Evolutionary conservation across 2,329 filamentous ascomycete genomes (phyloP).

Genomic region (Talaromyces sp.): DNA sequence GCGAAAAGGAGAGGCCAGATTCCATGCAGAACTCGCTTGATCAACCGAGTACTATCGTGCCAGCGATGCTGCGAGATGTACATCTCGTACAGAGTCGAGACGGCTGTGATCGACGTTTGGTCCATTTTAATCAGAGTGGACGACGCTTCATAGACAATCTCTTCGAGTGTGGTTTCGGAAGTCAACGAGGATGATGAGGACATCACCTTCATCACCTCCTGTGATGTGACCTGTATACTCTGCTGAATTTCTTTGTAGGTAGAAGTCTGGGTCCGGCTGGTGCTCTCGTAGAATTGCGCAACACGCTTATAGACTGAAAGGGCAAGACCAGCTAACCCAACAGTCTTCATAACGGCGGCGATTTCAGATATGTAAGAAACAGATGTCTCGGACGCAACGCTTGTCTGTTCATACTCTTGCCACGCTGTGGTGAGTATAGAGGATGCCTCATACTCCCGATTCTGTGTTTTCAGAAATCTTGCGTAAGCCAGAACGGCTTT

Average conservation of each 20-base stretch:
- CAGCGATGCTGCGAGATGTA: conserved; percentile 49
- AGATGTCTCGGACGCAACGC: conserved; percentile 38
- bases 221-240: conserved; percentile 41
- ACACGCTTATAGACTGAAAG: conserved; percentile 48
- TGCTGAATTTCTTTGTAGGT: conserved; percentile 44
- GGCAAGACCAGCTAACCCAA: conserved; percentile 45
- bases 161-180: conserved; percentile 43
- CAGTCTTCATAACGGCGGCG: conserved; percentile 45
- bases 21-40: conserved; percentile 44
- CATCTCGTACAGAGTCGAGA: conserved; percentile 38
- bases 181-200: conserved; percentile 26
- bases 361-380: conserved; percentile 39
- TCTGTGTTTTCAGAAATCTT: conserved; percentile 46
- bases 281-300: conserved; percentile 37
- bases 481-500: conserved; percentile 46
- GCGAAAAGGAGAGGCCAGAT: conserved; percentile 49
- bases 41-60: conserved; percentile 45
- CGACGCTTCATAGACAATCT: conserved; percentile 45
- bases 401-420: conserved; percentile 47
- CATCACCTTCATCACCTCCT: conserved; percentile 41
- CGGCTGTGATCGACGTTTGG: conserved; percentile 40
- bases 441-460: conserved; percentile 44
- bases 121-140: conserved; percentile 40
- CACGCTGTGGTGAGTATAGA: conserved; percentile 47
- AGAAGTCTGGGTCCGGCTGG: conserved; percentile 31